A percentile compares a stretch with the other conserved stretches of the same genome.
phyloP scores from a whole-genome alignment of 768 basidiomycete species.

The Fistulinella prunicolor region DNA sequence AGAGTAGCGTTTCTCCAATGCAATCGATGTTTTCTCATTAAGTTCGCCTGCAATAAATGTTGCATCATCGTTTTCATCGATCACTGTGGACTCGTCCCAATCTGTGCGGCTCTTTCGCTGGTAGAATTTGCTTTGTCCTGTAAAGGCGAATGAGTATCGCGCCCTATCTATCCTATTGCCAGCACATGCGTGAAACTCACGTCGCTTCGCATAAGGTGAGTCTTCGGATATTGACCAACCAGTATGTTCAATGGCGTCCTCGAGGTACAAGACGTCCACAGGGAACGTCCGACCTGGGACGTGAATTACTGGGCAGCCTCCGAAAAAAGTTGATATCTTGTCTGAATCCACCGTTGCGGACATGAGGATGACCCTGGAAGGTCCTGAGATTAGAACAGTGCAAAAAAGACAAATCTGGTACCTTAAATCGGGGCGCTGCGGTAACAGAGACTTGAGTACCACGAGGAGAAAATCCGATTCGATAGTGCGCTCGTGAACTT shows the following conservation, averaged over 20 bases:
- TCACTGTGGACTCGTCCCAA: constrained; percentile 72
- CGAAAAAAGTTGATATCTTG: constrained; percentile 86
- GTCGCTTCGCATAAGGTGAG: constrained; percentile 75
- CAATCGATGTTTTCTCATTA: constrained; percentile 34
- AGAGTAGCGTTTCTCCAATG: constrained; percentile 80
- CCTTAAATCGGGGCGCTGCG: constrained; percentile 82
- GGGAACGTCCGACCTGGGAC: constrained; percentile 96
- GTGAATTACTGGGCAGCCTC: constrained; percentile 76
- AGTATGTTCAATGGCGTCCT: constrained; percentile 85
- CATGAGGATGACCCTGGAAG: constrained; percentile 83
- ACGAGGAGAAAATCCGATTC: constrained; percentile 97
- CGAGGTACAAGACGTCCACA: constrained; percentile 79
- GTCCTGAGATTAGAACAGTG: constrained; percentile 2
- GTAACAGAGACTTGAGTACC: constrained; percentile 80
- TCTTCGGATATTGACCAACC: constrained; percentile 75
- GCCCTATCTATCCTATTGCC: neutral
- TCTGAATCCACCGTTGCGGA: constrained; percentile 93
- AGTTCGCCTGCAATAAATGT: constrained; percentile 19
- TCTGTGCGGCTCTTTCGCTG: constrained; percentile 61
- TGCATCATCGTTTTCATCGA: constrained; percentile 67
- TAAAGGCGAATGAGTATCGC: too few species aligned
- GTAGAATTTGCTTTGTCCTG: constrained; percentile 64
- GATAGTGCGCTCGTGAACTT: constrained; percentile 97
- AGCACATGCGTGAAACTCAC: constrained; percentile 40
- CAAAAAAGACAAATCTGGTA: constrained; percentile 29